Evolutionary conservation across 805 yeast species (phyloP).

Genomic region (Spathaspora boniae): DNA sequence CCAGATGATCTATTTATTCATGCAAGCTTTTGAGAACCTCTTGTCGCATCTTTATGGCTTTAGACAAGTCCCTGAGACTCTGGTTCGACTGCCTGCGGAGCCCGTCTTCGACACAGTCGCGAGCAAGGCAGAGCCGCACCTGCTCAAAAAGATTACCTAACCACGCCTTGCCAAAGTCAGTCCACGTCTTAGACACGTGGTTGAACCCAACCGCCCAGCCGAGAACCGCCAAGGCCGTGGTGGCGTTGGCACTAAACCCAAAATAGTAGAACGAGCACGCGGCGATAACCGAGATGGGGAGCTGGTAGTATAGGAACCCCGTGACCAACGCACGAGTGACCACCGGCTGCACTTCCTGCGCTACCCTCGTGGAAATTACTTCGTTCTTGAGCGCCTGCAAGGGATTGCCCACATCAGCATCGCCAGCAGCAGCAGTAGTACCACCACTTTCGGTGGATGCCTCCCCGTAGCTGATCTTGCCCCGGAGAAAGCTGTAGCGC

Average conservation of each 20-base stretch:
- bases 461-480: slow-evolving; percentile 33
- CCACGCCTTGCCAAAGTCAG: slow-evolving; percentile 27
- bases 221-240: slow-evolving; percentile 30
- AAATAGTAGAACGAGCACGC: slow-evolving; percentile 29
- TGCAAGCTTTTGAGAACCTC: slow-evolving; percentile 1
- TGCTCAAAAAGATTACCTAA: slow-evolving; percentile 28
- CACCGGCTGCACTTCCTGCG: slow-evolving; percentile 35
- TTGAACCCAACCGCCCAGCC: slow-evolving; percentile 43
- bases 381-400: slow-evolving; percentile 25
- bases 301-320: slow-evolving; percentile 34
- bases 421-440: slow-evolving; percentile 16
- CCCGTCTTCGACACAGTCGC: slow-evolving; percentile 36
- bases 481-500: slow-evolving; percentile 33
- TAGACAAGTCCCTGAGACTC: slow-evolving; percentile 20
- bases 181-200: slow-evolving; percentile 37
- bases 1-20: neutral
- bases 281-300: slow-evolving; percentile 33
- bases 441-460: too few relatives aligned
- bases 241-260: slow-evolving; percentile 29
- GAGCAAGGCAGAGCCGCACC: slow-evolving; percentile 30
- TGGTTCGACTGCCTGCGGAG: slow-evolving; percentile 33
- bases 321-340: slow-evolving; percentile 26
- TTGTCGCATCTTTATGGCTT: slow-evolving; percentile 14
- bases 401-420: slow-evolving; percentile 22
- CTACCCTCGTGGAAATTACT: slow-evolving; percentile 24